Evolutionary conservation across 306 rosid genomes (phyloP).

Genomic region (Sicyos edulis): DNA sequence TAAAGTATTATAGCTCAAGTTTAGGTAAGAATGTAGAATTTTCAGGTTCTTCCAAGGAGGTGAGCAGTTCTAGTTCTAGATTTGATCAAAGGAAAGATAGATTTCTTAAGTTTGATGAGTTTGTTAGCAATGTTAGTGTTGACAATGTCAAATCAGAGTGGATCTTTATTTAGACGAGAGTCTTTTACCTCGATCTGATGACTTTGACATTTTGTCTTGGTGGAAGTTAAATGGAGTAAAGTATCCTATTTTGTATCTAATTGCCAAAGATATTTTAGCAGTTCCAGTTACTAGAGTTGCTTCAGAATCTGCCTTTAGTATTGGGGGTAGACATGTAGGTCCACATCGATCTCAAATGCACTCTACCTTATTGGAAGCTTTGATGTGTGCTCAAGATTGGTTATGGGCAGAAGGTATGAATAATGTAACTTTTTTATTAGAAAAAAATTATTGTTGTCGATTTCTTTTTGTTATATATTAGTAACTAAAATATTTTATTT

Average conservation of each 20-base stretch:
- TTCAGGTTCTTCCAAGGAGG: neutral
- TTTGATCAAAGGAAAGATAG: neutral
- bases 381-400: neutral
- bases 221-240: neutral
- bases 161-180: neutral
- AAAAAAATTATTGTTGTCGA: too few relatives aligned
- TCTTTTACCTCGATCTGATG: neutral
- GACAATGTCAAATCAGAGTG: neutral
- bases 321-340: neutral
- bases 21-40: neutral
- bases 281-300: neutral
- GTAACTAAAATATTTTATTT: too few relatives aligned
- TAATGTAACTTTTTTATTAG: too few relatives aligned
- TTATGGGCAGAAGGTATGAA: neutral
- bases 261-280: neutral
- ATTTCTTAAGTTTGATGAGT: neutral
- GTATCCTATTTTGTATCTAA: neutral
- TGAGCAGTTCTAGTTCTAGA: neutral
- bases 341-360: neutral
- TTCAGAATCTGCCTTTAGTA: neutral
- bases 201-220: neutral
- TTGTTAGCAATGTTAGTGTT: neutral
- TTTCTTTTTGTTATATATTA: too few relatives aligned
- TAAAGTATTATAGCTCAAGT: too few relatives aligned
- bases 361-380: neutral